A percentile compares a stretch with the other conserved stretches of the same genome.
Conservation (phyloP, 1,139 yeast species). For the Nakaseomyces bracarensis region DNA sequence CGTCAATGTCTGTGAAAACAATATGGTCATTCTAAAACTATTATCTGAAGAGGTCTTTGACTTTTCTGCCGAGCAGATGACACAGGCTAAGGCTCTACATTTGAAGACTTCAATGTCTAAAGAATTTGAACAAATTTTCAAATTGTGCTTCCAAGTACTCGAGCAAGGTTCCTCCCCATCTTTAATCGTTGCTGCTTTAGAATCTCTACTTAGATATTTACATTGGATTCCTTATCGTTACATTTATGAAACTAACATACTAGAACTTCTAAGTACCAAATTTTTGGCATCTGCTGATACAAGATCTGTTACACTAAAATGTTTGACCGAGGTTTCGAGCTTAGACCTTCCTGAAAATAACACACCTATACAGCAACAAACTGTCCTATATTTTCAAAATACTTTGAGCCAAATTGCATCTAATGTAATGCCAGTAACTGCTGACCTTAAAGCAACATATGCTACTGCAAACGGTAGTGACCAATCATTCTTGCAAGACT, state of each 20-base stretch:
- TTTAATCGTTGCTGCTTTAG: slow-evolving; percentile 74
- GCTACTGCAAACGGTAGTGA: slow-evolving; percentile 70
- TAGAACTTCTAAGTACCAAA: slow-evolving; percentile 62
- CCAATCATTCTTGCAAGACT: slow-evolving; percentile 90
- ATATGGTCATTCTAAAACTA: slow-evolving; percentile 83
- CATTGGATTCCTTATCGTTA: slow-evolving; percentile 93
- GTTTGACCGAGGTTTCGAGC: slow-evolving; percentile 82
- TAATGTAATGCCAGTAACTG: slow-evolving; percentile 61
- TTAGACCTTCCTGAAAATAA: slow-evolving; percentile 58
- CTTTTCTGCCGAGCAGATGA: slow-evolving; percentile 87
- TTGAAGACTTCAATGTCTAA: slow-evolving; percentile 77
- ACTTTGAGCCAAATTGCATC: slow-evolving; percentile 62
- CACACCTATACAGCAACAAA: slow-evolving; percentile 38
- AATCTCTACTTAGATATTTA: slow-evolving; percentile 73
- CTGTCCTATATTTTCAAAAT: slow-evolving; percentile 61
- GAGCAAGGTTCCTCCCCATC: slow-evolving; percentile 82
- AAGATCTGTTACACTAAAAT: slow-evolving; percentile 76
- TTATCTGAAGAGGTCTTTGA: slow-evolving; percentile 95
- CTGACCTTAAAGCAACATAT: slow-evolving; percentile 69
- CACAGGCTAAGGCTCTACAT: slow-evolving; percentile 84
- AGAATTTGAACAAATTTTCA: slow-evolving; percentile 89
- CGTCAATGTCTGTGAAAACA: slow-evolving; percentile 91
- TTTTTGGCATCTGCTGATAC: slow-evolving; percentile 75
- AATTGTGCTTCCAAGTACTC: slow-evolving; percentile 83
- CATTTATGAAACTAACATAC: slow-evolving; percentile 78